Conservation (phyloP, 495 filamentous ascomycete genomes). For the Chaetomium fimeti region DNA sequence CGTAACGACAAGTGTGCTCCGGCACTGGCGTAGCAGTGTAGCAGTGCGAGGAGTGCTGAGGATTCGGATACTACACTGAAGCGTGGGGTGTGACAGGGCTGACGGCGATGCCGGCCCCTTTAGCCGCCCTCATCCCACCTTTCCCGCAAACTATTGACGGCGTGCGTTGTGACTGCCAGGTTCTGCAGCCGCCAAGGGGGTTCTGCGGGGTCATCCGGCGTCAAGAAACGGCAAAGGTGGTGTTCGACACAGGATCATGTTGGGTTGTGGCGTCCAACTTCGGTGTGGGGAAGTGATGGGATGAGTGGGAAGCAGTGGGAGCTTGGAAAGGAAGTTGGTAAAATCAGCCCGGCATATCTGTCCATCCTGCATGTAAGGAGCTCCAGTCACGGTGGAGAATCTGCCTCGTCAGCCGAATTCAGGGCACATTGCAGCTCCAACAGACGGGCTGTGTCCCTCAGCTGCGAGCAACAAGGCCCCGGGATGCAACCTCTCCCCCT, state of each 20-base stretch:
- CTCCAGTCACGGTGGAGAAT: neutral
- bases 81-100: conserved; percentile 22
- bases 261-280: neutral
- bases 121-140: conserved; percentile 16
- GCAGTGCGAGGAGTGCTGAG: neutral
- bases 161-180: conserved; percentile 19
- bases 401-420: conserved; percentile 3
- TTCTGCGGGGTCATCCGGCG: conserved; percentile 21
- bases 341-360: neutral
- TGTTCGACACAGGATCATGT: neutral
- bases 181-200: conserved; percentile 13
- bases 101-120: neutral
- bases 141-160: conserved; percentile 21
- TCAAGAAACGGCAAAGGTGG: neutral
- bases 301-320: neutral
- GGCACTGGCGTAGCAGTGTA: neutral
- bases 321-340: neutral
- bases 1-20: neutral
- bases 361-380: neutral
- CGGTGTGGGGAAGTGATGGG: neutral
- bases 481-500: conserved; percentile 2
- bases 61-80: conserved; percentile 3
- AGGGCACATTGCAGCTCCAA: neutral
- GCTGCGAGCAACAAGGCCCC: conserved; percentile 11
- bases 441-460: conserved; percentile 1